Base-by-base conservation (phyloP, 2,329 filamentous ascomycete genomes). In the Claviceps spartinae region DNA sequence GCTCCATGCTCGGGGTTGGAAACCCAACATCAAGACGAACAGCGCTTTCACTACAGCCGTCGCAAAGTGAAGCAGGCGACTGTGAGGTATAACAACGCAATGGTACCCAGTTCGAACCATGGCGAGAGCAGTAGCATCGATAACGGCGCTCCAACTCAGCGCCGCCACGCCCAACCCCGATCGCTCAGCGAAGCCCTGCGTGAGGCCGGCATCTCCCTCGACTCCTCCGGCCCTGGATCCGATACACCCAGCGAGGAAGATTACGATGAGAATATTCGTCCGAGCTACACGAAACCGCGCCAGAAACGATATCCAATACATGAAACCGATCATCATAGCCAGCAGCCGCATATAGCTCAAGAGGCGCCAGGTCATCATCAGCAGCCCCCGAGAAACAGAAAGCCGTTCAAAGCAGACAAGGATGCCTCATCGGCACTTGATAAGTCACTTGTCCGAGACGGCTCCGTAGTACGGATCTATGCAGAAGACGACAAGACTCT, bases 221-320 rank as follows among this genome's bases (percentile, higher is more conserved):
- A 65, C 9, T 51, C 48, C 9, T 22, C 51, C 2, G 48, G 50
- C n/a, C 37, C 57, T 54, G 56, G 60, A 36, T 71, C 69, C 2
- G 71, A 72, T 14, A 71, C 66, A 14, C 62, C 70, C 2, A 74
- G 70, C 40, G 72, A 72, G 51, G 72, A 74, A 55, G 72, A 74
- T 51, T 72, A 72, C 47, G 70, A 74, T 36, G 66, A 70, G 16
- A 66, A 64, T 40, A 47, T 66, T 6, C 60, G 64, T 7, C 61
- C 64, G 18, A 57, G 58, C 1, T 58, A 61, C 20, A 55, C 53
- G 2, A 14, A 52, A 49, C 56, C 58, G 18, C 34, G 57, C 11
- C 18, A 50, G 0, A 49, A 45, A 11, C 43, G 44, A 4, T 42
- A 38, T 4, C 26, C n/a, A 11, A 16, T 14, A 4, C 18, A 16